Percentiles rank a stretch among this genome's conserved stretches.
These are phyloP conservation scores for Debaryomyces sp. DNA, from an alignment of 1,139 yeast species.

Conservation along the genomic window DNA sequence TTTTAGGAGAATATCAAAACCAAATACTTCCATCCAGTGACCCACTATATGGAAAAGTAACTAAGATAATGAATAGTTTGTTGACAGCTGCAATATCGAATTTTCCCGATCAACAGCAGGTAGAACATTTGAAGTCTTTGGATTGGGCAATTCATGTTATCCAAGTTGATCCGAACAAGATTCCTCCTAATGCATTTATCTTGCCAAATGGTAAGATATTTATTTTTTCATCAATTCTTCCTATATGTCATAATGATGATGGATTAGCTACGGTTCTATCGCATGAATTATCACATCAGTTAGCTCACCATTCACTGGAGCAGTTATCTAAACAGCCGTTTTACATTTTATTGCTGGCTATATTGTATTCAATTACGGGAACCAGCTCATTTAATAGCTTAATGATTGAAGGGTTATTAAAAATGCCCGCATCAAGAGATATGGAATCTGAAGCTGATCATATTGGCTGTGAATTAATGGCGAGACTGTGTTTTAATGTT, in stretches of 20 bases:
- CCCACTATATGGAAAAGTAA: slow-evolving; percentile 59
- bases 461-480: slow-evolving; percentile 90
- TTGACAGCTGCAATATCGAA: slow-evolving; percentile 56
- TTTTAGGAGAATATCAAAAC: slow-evolving; percentile 50
- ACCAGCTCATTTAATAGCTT: slow-evolving; percentile 49
- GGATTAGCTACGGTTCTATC: slow-evolving; percentile 92
- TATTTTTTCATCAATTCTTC: slow-evolving; percentile 77
- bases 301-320: slow-evolving; percentile 91
- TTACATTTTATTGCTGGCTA: slow-evolving; percentile 53
- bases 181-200: slow-evolving; percentile 93
- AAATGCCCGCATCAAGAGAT: slow-evolving; percentile 84
- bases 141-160: slow-evolving; percentile 87
- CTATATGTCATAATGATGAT: slow-evolving; percentile 78
- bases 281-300: slow-evolving; percentile 92
- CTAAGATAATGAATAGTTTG: slow-evolving; percentile 61
- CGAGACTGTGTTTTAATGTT: slow-evolving; percentile 84
- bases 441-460: slow-evolving; percentile 97
- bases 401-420: slow-evolving; percentile 59
- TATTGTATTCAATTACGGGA: slow-evolving; percentile 43
- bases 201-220: slow-evolving; percentile 96
- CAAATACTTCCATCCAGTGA: slow-evolving; percentile 54
- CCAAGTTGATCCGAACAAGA: slow-evolving; percentile 55
- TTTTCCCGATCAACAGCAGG: slow-evolving; percentile 33
- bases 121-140: slow-evolving; percentile 37
- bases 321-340: slow-evolving; percentile 67